These are phyloP conservation scores for Anacardium occidentale DNA, from an alignment of 345 rosid genomes.

Conservation along the genomic window DNA sequence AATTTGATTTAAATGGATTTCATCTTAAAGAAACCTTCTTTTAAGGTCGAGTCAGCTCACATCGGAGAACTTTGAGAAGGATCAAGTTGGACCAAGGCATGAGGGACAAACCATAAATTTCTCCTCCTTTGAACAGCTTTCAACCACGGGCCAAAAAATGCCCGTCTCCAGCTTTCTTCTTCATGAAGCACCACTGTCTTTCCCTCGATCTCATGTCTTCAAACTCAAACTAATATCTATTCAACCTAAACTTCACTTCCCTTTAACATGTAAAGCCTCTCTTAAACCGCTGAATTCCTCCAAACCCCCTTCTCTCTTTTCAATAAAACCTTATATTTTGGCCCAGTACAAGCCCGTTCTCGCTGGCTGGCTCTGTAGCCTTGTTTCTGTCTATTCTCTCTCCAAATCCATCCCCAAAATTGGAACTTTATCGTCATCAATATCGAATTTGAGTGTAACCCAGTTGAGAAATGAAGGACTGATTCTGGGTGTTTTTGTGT, in stretches of 20 bases:
- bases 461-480: conserved; percentile 36
- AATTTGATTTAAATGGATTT: too few relatives aligned
- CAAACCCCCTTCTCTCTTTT: conserved; percentile 37
- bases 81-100: too few relatives aligned
- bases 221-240: conserved; percentile 20
- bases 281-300: conserved; percentile 31
- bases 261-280: conserved; percentile 14
- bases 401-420: conserved; percentile 59
- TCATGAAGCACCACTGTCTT: conserved; percentile 23
- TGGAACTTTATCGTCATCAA: conserved; percentile 4
- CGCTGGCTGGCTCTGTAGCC: conserved; percentile 81
- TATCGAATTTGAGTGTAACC: not conserved
- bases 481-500: conserved; percentile 42
- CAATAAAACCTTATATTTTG: conserved; percentile 54
- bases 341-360: conserved; percentile 59
- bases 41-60: too few relatives aligned
- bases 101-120: too few relatives aligned
- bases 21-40: too few relatives aligned
- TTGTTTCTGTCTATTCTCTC: conserved; percentile 67
- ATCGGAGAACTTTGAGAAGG: too few relatives aligned
- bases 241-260: conserved; percentile 6
- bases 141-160: not conserved
- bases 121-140: too few relatives aligned
- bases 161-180: conserved; percentile 25
- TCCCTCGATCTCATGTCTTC: conserved; percentile 13